Evolutionary conservation across 495 filamentous ascomycete genomes (phyloP), one percentile per base, ranked within the genome.

Genomic region (Aspergillus sclerotiicarbonarius): DNA sequence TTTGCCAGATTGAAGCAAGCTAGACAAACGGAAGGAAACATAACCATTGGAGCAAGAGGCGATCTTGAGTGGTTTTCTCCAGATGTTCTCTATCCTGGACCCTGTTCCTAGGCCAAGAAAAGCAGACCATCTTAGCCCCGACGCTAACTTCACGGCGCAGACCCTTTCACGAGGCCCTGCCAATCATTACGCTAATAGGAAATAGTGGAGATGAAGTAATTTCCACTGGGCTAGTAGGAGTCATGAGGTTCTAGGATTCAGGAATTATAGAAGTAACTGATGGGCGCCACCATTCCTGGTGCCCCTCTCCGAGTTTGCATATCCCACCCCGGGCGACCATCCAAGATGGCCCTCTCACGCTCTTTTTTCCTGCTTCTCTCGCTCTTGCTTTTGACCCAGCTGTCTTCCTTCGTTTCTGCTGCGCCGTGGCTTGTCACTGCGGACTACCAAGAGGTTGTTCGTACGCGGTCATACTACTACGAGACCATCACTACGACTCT

Each of bases 341-440:
- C 25, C 47, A 21, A 32, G 13, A 50, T 50, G 47, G 47, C 47
- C 10, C 31, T 31, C 47, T 16, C 25, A 50, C 47, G 6, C 31
- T 50, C 47, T 5, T 50, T 50, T 32, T 10, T 50, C 0, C n/a
- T 49, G 46, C 25, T 49, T 31, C 46, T 31, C 18, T 49, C 30
- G 46, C 31, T 50, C 18, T 25, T 50, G 47, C 18, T 50, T 32
- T 32, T 32, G 25, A 18, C 12, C 47, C 47, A 50, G 10, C 47
- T 50, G 47, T 32, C 47, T 50, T 53, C 66, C 15, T 55, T 68
- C 50, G 62, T 68, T 64, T 20, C 51, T 7, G 67, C 69, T 3
- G 58, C 55, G 1, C 71, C 71, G 8, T 74, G 71, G 71, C 67
- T 73, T 19, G 66, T 69, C 25, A 74, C 71, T 3, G 65, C 65